Percentiles rank a stretch among this genome's conserved stretches.
phyloP scores from a whole-genome alignment of 495 filamentous ascomycete genomes.

The Aspergillus heteromorphus region DNA sequence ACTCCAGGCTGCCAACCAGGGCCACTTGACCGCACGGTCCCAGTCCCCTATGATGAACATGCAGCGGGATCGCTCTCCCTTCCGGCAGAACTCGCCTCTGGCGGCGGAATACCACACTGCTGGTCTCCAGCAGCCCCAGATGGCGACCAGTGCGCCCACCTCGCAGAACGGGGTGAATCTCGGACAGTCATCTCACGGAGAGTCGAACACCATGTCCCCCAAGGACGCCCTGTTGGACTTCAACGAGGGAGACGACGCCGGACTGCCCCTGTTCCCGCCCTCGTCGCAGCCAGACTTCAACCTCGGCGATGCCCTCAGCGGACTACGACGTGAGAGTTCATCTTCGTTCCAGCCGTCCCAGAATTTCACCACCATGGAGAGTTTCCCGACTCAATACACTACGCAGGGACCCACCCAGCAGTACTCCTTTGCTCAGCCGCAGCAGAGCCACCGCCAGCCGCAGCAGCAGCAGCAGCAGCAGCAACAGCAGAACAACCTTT shows the following conservation, averaged over 20 bases:
- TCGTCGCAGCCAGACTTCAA: slow-evolving; percentile 36
- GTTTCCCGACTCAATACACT: slow-evolving; percentile 38
- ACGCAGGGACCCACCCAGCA: slow-evolving; percentile 22
- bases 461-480: no score
- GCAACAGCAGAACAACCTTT: slow-evolving; percentile 31
- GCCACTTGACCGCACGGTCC: slow-evolving; percentile 58
- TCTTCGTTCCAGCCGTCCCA: slow-evolving; percentile 41
- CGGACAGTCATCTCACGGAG: slow-evolving; percentile 14
- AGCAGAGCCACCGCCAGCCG: slow-evolving; percentile 41
- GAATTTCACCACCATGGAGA: slow-evolving; percentile 34
- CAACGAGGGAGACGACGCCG: slow-evolving; percentile 61
- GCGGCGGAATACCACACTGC: slow-evolving; percentile 32
- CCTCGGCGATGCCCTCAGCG: slow-evolving; percentile 31
- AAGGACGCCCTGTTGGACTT: slow-evolving; percentile 90
- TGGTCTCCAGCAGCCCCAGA: slow-evolving; percentile 27
- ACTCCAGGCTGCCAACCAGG: slow-evolving; percentile 71
- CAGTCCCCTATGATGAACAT: slow-evolving; percentile 47
- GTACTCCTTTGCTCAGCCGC: slow-evolving; percentile 46
- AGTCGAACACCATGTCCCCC: slow-evolving; percentile 88
- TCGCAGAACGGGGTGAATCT: slow-evolving; percentile 29
- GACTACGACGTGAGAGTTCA: slow-evolving; percentile 41
- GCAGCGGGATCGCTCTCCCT: slow-evolving; percentile 75
- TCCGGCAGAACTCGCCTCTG: slow-evolving; percentile 69
- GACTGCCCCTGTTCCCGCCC: slow-evolving; percentile 64
- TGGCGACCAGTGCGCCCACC: slow-evolving; percentile 41